Percentiles rank a stretch among this genome's conserved stretches.
Conservation (phyloP, 495 filamentous ascomycete species). For the Penicillium daleae region DNA sequence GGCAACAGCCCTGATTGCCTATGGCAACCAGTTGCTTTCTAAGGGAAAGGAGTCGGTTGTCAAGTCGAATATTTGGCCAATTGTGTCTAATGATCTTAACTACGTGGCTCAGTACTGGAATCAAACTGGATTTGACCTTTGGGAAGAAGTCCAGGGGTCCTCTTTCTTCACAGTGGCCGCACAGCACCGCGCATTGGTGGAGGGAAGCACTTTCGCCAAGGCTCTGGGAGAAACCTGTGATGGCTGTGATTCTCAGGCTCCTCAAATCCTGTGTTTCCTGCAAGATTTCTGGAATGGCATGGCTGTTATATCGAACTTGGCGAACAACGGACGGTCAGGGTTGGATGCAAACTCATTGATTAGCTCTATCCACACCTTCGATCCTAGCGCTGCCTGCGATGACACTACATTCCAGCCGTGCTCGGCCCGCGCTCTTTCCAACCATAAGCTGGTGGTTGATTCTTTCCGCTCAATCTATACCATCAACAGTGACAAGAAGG, state of each 20-base stretch:
- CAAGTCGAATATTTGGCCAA: conserved; percentile 52
- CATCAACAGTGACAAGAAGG: conserved; percentile 42
- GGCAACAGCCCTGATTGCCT: conserved; percentile 44
- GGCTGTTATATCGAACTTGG: conserved; percentile 47
- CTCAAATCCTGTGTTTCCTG: conserved; percentile 55
- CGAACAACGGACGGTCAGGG: conserved; percentile 46
- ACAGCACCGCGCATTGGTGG: conserved; percentile 61
- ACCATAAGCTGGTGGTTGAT: conserved; percentile 54
- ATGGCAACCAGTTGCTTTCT: conserved; percentile 36
- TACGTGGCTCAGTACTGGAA: conserved; percentile 77
- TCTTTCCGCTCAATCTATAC: conserved; percentile 54
- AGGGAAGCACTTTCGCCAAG: conserved; percentile 62
- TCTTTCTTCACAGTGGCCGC: conserved; percentile 66
- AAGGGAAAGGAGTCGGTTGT: conserved; percentile 48
- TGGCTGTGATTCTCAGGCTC: conserved; percentile 49
- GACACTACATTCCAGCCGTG: conserved; percentile 56
- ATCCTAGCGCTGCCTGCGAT: conserved; percentile 53
- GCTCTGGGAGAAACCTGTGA: conserved; percentile 46
- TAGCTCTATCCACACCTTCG: conserved; percentile 49
- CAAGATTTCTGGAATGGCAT: conserved; percentile 52
- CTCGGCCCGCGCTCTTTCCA: conserved; percentile 49
- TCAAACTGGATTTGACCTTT: conserved; percentile 58
- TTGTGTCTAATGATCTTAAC: conserved; percentile 59
- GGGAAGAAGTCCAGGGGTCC: conserved; percentile 69
- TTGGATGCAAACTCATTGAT: conserved; percentile 54